Conservation (phyloP, 192 early-diverging fungal species). For the Backusella luteola region DNA sequence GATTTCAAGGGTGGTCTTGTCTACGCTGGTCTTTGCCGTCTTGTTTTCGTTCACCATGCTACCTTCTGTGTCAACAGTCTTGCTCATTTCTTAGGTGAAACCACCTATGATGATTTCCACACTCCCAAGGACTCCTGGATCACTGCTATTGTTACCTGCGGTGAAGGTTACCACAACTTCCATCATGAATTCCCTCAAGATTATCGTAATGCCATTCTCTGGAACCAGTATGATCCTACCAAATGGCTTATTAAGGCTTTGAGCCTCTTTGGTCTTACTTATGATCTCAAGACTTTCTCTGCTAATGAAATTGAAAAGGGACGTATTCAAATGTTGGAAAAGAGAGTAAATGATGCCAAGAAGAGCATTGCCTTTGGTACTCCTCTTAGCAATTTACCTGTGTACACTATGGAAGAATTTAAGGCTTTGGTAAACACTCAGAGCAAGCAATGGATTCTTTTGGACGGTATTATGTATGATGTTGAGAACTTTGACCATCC, state of each 20-base stretch:
- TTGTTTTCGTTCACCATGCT: slow-evolving; percentile 83
- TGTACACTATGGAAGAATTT: slow-evolving; percentile 65
- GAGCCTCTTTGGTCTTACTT: slow-evolving; percentile 62
- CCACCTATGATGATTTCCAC: slow-evolving; percentile 77
- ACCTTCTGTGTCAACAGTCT: slow-evolving; percentile 89
- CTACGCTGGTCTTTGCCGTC: slow-evolving; percentile 70
- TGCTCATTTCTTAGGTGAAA: slow-evolving; percentile 75
- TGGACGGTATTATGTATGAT: slow-evolving; percentile 85
- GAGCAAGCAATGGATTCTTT: slow-evolving; percentile 73
- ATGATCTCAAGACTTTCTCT: slow-evolving; percentile 74
- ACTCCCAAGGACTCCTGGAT: slow-evolving; percentile 82
- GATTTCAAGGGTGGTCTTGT: slow-evolving; percentile 81
- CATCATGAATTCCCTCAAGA: slow-evolving; percentile 88
- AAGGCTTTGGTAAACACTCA: slow-evolving; percentile 60
- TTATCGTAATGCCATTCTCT: slow-evolving; percentile 80
- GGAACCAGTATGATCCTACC: slow-evolving; percentile 81
- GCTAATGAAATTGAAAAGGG: slow-evolving; percentile 82
- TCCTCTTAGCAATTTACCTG: slow-evolving; percentile 65
- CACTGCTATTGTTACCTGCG: slow-evolving; percentile 75
- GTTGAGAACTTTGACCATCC: slow-evolving; percentile 86
- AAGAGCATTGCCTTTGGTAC: slow-evolving; percentile 70
- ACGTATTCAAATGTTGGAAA: slow-evolving; percentile 74
- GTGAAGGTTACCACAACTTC: slow-evolving; percentile 87
- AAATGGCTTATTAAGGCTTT: slow-evolving; percentile 76
- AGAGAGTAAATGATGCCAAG: slow-evolving; percentile 63